Percentiles rank a stretch among this genome's conserved stretches.
phyloP scores from a whole-genome alignment of 345 rosid species.

The Lumnitzera racemosa region DNA sequence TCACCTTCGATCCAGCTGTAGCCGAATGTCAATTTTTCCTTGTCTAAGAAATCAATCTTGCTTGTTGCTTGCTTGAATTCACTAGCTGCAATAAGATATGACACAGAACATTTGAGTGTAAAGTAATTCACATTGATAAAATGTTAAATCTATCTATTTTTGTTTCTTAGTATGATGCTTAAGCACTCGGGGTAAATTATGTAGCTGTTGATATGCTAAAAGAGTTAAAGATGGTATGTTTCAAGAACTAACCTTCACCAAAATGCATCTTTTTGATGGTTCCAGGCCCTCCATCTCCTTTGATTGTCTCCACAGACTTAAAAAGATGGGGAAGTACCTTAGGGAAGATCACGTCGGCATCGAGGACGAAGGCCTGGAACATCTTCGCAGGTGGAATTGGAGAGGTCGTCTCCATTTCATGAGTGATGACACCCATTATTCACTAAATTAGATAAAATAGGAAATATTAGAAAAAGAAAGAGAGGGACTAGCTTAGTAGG shows the following conservation, averaged over 20 bases:
- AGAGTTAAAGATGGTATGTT: no score
- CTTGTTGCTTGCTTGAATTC: neutral
- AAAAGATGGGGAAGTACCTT: conserved; percentile 21
- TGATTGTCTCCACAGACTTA: conserved; percentile 12
- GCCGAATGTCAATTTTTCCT: neutral
- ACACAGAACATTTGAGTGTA: no score
- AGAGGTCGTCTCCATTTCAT: conserved; percentile 7
- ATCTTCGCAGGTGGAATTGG: conserved; percentile 13
- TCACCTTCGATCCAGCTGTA: conserved; percentile 6
- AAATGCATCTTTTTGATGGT: conserved; percentile 21
- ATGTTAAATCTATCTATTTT: no score
- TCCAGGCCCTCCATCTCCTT: conserved; percentile 36
- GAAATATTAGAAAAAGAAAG: neutral
- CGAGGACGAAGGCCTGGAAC: conserved; percentile 19
- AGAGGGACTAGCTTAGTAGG: neutral
- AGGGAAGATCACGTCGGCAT: conserved; percentile 15
- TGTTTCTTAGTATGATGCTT: no score
- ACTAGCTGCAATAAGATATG: neutral
- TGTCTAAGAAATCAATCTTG: conserved; percentile 1
- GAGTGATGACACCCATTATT: conserved; percentile 9
- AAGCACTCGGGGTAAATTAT: no score
- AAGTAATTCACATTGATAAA: no score
- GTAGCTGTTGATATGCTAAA: no score
- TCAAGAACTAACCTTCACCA: conserved; percentile 11
- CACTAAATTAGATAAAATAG: neutral